Percentiles rank a stretch among this genome's conserved stretches.
Conservation (phyloP, 768 basidiomycete genomes). For the Melanogaster broomeanus region DNA sequence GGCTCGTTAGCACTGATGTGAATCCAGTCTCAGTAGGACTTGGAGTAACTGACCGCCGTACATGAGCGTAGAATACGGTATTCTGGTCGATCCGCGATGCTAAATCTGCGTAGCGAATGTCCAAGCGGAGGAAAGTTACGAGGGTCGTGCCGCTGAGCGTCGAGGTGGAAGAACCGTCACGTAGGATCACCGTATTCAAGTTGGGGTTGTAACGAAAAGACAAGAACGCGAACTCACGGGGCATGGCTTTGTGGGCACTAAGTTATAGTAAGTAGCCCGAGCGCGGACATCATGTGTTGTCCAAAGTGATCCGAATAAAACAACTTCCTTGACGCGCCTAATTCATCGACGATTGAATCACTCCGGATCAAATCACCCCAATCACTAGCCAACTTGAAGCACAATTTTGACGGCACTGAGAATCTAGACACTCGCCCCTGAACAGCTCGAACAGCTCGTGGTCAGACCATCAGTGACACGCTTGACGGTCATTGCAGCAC, state of each 20-base stretch:
- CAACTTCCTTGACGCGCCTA: neutral
- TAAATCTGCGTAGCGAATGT: neutral
- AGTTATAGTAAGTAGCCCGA: neutral
- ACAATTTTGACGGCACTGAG: too few relatives aligned
- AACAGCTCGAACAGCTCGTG: too few relatives aligned
- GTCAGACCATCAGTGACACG: too few relatives aligned
- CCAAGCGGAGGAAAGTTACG: neutral
- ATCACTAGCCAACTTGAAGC: too few relatives aligned
- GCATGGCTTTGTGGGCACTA: neutral
- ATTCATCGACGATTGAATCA: neutral
- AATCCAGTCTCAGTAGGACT: neutral
- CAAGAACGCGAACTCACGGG: neutral
- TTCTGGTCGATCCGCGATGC: neutral
- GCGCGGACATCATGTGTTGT: neutral
- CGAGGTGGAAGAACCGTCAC: neutral
- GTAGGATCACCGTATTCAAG: too few relatives aligned
- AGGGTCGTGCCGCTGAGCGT: neutral
- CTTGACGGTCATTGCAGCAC: too few relatives aligned
- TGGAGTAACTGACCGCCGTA: neutral
- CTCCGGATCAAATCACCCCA: too few relatives aligned
- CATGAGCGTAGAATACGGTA: constrained; percentile 1
- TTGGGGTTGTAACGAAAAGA: too few relatives aligned
- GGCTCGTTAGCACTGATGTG: neutral
- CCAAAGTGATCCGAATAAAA: neutral
- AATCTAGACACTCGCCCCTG: too few relatives aligned